phyloP scores from a whole-genome alignment of 768 basidiomycete genomes.

The Amanita pseudoporphyria region DNA sequence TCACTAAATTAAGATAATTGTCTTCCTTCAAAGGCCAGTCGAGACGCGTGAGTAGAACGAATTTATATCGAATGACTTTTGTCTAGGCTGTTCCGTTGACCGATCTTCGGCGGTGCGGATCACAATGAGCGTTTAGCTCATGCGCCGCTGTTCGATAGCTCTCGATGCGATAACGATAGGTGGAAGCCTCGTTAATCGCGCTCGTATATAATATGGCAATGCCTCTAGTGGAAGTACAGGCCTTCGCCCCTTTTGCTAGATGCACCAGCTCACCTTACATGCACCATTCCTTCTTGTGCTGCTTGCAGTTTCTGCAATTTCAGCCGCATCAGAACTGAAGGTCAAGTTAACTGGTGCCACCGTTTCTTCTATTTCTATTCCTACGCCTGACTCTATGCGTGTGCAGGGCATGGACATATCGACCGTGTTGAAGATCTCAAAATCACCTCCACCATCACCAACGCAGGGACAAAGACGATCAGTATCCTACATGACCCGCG shows the following conservation, averaged over 20 bases:
- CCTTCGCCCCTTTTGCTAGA: not conserved
- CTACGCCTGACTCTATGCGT: not conserved
- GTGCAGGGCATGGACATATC: not conserved
- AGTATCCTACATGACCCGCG: conserved; percentile 2
- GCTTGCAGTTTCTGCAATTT: not conserved
- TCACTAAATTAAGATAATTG: too few relatives aligned
- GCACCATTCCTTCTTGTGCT: not conserved
- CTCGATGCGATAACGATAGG: not conserved
- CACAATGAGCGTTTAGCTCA: not conserved
- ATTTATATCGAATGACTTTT: too few relatives aligned
- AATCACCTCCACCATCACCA: conserved; percentile 2
- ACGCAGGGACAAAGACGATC: not conserved
- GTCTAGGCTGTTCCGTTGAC: too few relatives aligned
- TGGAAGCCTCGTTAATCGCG: not conserved
- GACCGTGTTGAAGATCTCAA: not conserved
- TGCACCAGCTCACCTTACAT: not conserved
- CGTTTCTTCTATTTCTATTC: not conserved
- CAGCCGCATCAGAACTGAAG: not conserved
- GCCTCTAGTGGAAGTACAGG: not conserved
- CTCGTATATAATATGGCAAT: not conserved
- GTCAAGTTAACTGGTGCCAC: conserved; percentile 1
- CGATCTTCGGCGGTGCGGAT: not conserved
- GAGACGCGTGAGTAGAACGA: too few relatives aligned
- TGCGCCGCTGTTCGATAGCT: not conserved
- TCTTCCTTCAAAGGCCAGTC: too few relatives aligned